Conservation (phyloP, 495 filamentous ascomycete species). For the Penicillium manginii region DNA sequence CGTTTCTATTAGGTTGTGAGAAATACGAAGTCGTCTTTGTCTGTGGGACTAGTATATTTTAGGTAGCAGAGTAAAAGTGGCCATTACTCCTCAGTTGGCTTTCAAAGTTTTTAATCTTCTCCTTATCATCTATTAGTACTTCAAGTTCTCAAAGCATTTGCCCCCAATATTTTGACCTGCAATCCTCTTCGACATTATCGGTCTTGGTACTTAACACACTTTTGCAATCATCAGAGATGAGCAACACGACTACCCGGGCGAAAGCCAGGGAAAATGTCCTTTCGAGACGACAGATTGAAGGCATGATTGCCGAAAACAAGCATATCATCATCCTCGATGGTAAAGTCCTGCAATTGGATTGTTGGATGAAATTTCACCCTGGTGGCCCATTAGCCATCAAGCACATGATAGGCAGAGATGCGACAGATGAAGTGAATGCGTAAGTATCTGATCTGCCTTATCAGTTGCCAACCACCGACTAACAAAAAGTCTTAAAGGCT, state of each 20-base stretch:
- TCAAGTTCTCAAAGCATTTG: not conserved
- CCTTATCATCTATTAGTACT: not conserved
- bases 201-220: not conserved
- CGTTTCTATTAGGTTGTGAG: constrained; percentile 2
- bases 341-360: constrained; percentile 76
- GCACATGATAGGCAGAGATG: constrained; percentile 87
- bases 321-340: constrained; percentile 74
- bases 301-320: constrained; percentile 73
- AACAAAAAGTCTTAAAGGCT: constrained; percentile 39
- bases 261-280: constrained; percentile 51
- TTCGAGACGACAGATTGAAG: constrained; percentile 74
- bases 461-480: constrained; percentile 1
- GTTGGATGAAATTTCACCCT: constrained; percentile 82
- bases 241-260: constrained; percentile 8
- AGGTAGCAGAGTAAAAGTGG: constrained; percentile 17
- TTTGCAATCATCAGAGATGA: constrained; percentile 5
- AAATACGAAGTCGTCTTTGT: constrained; percentile 5
- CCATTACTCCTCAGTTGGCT: not conserved
- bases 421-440: constrained; percentile 82
- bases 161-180: not conserved
- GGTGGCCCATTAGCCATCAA: constrained; percentile 81
- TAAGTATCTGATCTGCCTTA: constrained; percentile 8
- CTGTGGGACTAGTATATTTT: constrained; percentile 7
- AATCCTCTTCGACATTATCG: constrained; percentile 1
- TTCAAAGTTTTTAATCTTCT: not conserved